A percentile compares a stretch with the other conserved stretches of the same genome.
Conservation (phyloP, 331 rosid species). For the Spiraea crenata region DNA sequence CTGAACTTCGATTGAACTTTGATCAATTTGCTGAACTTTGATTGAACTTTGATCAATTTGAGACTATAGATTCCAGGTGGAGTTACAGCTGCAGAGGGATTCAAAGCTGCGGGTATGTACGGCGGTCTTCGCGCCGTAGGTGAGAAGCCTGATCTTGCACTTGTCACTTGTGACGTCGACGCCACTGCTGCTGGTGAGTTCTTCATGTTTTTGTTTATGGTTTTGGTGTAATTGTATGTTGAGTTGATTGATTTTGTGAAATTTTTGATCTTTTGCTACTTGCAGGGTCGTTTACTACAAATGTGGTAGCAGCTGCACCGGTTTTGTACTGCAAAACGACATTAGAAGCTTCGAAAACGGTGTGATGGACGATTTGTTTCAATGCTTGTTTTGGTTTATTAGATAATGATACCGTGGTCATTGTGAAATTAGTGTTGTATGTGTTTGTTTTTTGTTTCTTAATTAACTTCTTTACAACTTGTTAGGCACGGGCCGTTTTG, state of each 20-base stretch:
- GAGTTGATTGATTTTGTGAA: not conserved
- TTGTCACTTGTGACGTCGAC: constrained; percentile 88
- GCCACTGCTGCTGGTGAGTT: constrained; percentile 82
- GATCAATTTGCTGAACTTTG: no score
- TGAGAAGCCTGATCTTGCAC: constrained; percentile 87
- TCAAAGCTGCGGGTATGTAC: constrained; percentile 79
- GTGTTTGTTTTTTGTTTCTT: constrained; percentile 1
- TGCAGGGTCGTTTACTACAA: constrained; percentile 76
- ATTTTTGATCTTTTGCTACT: not conserved
- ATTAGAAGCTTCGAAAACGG: constrained; percentile 57
- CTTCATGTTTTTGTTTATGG: not conserved
- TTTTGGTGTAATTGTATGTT: not conserved
- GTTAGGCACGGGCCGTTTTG: constrained; percentile 91
- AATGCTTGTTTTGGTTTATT: not conserved
- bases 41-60: not conserved
- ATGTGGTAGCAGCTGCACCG: constrained; percentile 95
- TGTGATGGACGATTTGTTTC: constrained; percentile 12
- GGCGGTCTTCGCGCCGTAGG: constrained; percentile 84
- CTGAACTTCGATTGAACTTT: no score
- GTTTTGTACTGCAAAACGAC: constrained; percentile 70
- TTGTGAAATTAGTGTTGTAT: not conserved
- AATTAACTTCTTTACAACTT: constrained; percentile 18
- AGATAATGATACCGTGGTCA: not conserved
- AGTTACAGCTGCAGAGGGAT: constrained; percentile 88
- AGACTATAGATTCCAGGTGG: constrained; percentile 74